Conservation (phyloP, 495 filamentous ascomycete species). For the Aspergillus bertholletiae region DNA sequence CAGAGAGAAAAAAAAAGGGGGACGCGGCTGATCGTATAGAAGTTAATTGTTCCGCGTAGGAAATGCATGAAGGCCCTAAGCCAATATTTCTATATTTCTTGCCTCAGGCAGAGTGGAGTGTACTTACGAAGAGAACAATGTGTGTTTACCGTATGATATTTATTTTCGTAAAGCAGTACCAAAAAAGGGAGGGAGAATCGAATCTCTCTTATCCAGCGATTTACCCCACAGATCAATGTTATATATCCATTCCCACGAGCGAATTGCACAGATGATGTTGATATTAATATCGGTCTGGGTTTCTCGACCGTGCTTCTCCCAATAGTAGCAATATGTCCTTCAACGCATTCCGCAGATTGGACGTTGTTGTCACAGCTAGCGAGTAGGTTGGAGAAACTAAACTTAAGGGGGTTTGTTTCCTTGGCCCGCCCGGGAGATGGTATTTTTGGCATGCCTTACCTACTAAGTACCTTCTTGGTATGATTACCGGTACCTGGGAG, state of each 20-base stretch:
- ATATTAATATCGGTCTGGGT: not conserved
- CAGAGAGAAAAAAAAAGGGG: not conserved
- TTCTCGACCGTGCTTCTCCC: not conserved
- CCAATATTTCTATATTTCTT: too few species aligned
- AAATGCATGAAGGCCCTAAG: too few species aligned
- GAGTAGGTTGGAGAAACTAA: too few species aligned
- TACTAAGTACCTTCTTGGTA: not conserved
- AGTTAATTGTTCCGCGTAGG: too few species aligned
- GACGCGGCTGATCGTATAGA: not conserved
- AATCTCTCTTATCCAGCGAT: not conserved
- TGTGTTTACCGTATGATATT: not conserved
- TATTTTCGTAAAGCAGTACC: not conserved
- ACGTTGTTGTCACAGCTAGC: not conserved
- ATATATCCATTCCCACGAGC: not conserved
- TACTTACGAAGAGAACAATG: not conserved
- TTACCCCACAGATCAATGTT: not conserved
- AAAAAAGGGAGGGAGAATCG: not conserved
- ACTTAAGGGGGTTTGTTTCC: not conserved
- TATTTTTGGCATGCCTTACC: not conserved
- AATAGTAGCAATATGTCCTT: not conserved
- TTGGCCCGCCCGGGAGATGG: not conserved
- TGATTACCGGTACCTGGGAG: not conserved
- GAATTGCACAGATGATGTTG: not conserved
- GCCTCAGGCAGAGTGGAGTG: not conserved
- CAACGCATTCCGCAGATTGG: not conserved